phyloP scores from a whole-genome alignment of 179 eudicot species.

The Beta corolliflora region DNA sequence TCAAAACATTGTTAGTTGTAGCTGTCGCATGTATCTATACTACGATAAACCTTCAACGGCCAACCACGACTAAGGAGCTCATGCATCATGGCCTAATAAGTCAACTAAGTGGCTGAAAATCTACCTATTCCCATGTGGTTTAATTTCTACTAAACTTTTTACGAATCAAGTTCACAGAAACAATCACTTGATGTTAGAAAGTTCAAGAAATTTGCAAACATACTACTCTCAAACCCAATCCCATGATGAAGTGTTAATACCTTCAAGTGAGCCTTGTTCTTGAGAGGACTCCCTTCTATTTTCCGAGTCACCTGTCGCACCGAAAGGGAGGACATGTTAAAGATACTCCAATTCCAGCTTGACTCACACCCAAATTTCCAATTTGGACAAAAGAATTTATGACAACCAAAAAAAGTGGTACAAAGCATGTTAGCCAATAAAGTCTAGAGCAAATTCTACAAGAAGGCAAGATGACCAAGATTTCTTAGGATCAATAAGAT shows the following conservation, averaged over 20 bases:
- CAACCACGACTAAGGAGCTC: neutral
- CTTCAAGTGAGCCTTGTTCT: conserved; percentile 33
- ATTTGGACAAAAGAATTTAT: neutral
- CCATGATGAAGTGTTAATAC: conserved; percentile 20
- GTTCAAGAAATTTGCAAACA: neutral
- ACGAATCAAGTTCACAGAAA: neutral
- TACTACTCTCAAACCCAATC: neutral
- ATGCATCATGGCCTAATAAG: neutral
- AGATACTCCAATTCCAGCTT: neutral
- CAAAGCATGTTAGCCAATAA: neutral
- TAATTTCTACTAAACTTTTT: neutral
- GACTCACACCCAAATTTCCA: neutral
- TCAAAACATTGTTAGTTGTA: neutral
- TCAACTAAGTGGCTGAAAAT: neutral
- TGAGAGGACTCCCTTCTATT: conserved; percentile 30
- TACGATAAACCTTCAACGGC: neutral
- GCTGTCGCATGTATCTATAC: neutral
- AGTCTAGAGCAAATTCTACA: neutral
- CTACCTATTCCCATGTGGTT: neutral
- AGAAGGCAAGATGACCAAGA: neutral
- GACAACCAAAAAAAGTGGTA: neutral
- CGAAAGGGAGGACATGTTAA: conserved; percentile 25
- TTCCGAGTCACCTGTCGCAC: conserved; percentile 29
- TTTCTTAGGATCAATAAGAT: neutral
- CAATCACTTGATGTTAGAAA: neutral